Evolutionary conservation across 1,284 basidiomycete species (phyloP).

Genomic region (Cutaneotrichosporon arboriforme): DNA sequence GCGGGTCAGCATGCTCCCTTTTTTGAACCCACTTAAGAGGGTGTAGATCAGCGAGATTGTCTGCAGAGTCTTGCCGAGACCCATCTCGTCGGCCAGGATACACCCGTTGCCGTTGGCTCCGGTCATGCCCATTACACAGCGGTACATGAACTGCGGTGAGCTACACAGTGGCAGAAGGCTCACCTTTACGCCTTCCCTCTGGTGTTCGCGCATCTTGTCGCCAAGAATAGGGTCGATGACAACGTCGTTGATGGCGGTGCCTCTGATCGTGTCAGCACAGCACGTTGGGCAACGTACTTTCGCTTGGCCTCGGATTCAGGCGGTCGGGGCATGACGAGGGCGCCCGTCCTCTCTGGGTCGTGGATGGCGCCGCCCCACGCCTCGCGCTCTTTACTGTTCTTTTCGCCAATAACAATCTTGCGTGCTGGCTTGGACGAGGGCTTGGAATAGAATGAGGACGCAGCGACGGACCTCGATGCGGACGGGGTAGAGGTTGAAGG

Average conservation of each 20-base stretch:
- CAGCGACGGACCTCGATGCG: not conserved
- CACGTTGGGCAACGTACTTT: constrained; percentile 52
- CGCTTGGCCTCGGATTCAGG: constrained; percentile 68
- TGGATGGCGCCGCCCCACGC: constrained; percentile 32
- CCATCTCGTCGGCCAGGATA: constrained; percentile 97
- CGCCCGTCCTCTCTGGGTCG: constrained; percentile 67
- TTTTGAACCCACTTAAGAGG: constrained; percentile 61
- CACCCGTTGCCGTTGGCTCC: constrained; percentile 78
- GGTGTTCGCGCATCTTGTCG: constrained; percentile 77
- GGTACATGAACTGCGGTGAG: constrained; percentile 73
- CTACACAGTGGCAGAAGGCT: constrained; percentile 3
- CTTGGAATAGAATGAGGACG: constrained; percentile 29
- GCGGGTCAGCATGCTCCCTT: constrained; percentile 4
- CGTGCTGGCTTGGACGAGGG: constrained; percentile 19
- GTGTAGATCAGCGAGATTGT: constrained; percentile 86
- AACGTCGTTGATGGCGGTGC: constrained; percentile 62
- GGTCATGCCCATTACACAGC: constrained; percentile 89
- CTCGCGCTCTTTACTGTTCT: constrained; percentile 33
- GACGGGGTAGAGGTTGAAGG: not conserved
- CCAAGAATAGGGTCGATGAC: constrained; percentile 88
- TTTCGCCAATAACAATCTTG: constrained; percentile 37
- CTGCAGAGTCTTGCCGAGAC: constrained; percentile 82
- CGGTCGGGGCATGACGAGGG: constrained; percentile 81
- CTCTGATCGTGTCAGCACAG: constrained; percentile 20
- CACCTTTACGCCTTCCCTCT: constrained; percentile 67